Base-by-base conservation (phyloP, 768 basidiomycete genomes). In the Boletellus ananas region DNA sequence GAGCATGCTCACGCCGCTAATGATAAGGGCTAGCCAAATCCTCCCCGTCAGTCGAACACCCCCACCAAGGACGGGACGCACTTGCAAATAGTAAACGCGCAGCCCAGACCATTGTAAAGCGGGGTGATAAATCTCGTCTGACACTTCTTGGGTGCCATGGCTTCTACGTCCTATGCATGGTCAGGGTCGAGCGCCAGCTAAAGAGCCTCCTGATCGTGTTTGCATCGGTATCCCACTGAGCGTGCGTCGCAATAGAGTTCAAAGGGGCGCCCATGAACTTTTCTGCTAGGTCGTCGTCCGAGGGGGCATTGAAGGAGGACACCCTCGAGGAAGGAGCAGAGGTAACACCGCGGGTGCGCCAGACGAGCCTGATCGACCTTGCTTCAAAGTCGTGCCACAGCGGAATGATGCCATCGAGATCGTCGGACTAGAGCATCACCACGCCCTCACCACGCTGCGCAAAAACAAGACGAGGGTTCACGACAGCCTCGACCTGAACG, bases 371-470 rank as follows among this genome's bases (percentile, higher is more conserved):
- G 73, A 92, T 89, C 63, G 93, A 74, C 56, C 84, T 84, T 23
- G 81, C 77, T 56, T 90, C 84, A 59, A 90, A 88, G 60, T 88
- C 87, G 12, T 70, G 66, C 62, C 78, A 83, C n/a, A 84, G 63
- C 0, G 85, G 84, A 46, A 94, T 84, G 57, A 94, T 86, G 54
- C 72, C 74, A 63, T 93, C 90, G 34, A 94, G 74, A 59, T 84
- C 78, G 68, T 94, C 89, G 1, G 87, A 81, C 92, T 92, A 94
- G 17, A 88, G 81, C 20, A 93, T 76, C 21, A 94, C 73, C 37
- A 90, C 87, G 20, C 81, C 80, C 60, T 94, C 90, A 64, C 90
- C 84, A 25, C 91, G 83, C 88, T 90, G 59, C n/a, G n/a, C n/a
- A n/a, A n/a, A n/a, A n/a, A n/a, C n/a, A n/a, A n/a, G n/a, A n/a